These are phyloP conservation scores for Malassezia yamatoensis DNA, from an alignment of 1,284 basidiomycete species.

Conservation along the genomic window DNA sequence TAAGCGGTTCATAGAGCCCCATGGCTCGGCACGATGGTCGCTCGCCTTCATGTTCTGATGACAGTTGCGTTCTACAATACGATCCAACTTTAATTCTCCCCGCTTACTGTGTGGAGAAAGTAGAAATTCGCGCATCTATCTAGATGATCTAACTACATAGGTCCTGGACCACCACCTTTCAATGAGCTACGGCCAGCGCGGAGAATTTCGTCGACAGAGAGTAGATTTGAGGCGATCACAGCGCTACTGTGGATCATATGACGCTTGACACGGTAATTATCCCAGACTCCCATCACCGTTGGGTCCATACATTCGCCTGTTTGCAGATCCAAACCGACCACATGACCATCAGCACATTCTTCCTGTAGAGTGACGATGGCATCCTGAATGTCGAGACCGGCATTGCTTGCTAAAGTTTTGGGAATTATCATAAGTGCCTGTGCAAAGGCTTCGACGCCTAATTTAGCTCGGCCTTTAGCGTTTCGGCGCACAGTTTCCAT, in stretches of 20 bases:
- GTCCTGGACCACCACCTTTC: slow-evolving; percentile 21
- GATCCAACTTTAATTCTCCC: no score
- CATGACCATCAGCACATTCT: slow-evolving; percentile 65
- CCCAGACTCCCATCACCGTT: slow-evolving; percentile 89
- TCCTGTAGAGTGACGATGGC: slow-evolving; percentile 84
- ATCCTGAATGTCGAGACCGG: slow-evolving; percentile 95
- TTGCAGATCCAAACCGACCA: slow-evolving; percentile 80
- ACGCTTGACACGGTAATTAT: slow-evolving; percentile 96
- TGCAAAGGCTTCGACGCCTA: slow-evolving; percentile 94
- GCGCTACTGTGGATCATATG: slow-evolving; percentile 96
- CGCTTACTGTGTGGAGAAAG: no score
- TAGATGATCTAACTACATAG: background rate
- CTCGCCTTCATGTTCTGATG: no score
- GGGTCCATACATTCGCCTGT: slow-evolving; percentile 96
- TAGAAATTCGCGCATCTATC: no score
- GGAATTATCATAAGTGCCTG: slow-evolving; percentile 90
- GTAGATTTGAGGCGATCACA: slow-evolving; percentile 89
- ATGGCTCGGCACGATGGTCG: background rate
- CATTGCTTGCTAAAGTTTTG: slow-evolving; percentile 91
- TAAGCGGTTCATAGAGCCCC: slow-evolving; percentile 12
- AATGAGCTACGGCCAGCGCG: slow-evolving; percentile 59
- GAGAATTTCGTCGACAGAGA: slow-evolving; percentile 90
- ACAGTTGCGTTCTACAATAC: no score
- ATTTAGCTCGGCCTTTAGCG: slow-evolving; percentile 90
- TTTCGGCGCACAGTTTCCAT: slow-evolving; percentile 62